phyloP scores from a whole-genome alignment of 2,329 filamentous ascomycete genomes.

The Blumeria hordei region DNA sequence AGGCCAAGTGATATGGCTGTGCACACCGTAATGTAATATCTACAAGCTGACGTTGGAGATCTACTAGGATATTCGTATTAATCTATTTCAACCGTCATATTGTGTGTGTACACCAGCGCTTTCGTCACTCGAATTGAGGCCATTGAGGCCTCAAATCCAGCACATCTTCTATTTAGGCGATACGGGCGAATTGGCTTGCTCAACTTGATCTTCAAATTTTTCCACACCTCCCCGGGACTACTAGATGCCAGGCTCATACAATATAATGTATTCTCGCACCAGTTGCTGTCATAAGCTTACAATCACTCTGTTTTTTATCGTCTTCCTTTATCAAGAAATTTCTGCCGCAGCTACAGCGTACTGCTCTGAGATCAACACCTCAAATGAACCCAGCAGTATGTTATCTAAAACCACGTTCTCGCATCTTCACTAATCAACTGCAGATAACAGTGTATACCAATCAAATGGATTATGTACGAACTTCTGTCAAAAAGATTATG shows the following conservation, averaged over 20 bases:
- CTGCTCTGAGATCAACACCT: slow-evolving; percentile 25
- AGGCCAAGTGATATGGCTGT: not conserved
- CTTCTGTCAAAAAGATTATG: slow-evolving; percentile 31
- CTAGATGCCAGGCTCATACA: too few relatives aligned
- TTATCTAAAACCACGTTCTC: slow-evolving; percentile 5
- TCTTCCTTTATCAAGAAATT: slow-evolving; percentile 4
- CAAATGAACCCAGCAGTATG: slow-evolving; percentile 19
- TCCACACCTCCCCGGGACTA: not conserved
- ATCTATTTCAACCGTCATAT: too few relatives aligned
- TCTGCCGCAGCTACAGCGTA: slow-evolving; percentile 13
- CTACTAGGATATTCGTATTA: not conserved
- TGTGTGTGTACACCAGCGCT: too few relatives aligned
- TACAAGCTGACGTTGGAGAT: not conserved
- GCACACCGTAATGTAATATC: not conserved
- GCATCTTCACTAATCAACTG: slow-evolving; percentile 3
- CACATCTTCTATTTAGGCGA: too few relatives aligned
- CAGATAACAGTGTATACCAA: slow-evolving; percentile 33
- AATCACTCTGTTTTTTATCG: slow-evolving; percentile 6
- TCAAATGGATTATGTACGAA: slow-evolving; percentile 44
- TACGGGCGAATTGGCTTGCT: too few relatives aligned
- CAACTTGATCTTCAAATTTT: not conserved
- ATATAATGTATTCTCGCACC: too few relatives aligned
- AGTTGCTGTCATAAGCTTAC: not conserved
- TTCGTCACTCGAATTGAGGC: too few relatives aligned
- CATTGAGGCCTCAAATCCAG: too few relatives aligned